phyloP scores from a whole-genome alignment of 2,329 filamentous ascomycete species.

The Cladophialophora exuberans region DNA sequence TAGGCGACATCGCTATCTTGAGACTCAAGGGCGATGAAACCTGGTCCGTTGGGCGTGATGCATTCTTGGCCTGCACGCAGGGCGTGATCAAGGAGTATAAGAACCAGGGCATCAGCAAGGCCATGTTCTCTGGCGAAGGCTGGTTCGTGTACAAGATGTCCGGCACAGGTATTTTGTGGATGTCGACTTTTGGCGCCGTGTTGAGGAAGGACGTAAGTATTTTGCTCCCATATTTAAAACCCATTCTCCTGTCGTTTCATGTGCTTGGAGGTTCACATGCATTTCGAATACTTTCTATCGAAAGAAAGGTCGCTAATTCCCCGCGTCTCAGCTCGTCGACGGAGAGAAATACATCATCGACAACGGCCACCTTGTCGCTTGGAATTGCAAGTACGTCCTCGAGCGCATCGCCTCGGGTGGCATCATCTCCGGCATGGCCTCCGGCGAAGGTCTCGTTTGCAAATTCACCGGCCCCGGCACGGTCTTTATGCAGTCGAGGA shows the following conservation, averaged over 20 bases:
- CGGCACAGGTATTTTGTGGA: conserved; percentile 81
- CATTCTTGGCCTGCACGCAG: conserved; percentile 82
- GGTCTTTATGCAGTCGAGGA: conserved; percentile 90
- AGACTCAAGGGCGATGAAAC: conserved; percentile 69
- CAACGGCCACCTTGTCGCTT: conserved; percentile 91
- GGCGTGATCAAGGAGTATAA: conserved; percentile 89
- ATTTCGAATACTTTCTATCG: no score
- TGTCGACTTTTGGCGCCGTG: conserved; percentile 92
- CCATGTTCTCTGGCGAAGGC: conserved; percentile 91
- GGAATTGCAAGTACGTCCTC: conserved; percentile 93
- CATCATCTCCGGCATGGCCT: conserved; percentile 82
- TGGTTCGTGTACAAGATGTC: conserved; percentile 86
- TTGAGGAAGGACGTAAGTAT: conserved; percentile 84
- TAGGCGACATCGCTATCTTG: conserved; percentile 86
- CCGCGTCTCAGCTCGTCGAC: conserved; percentile 51
- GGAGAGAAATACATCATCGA: conserved; percentile 91
- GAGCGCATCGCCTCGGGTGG: conserved; percentile 89
- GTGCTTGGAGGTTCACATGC: no score
- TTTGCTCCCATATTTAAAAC: not conserved
- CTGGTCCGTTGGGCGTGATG: conserved; percentile 86
- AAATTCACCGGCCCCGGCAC: conserved; percentile 91
- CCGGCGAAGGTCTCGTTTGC: conserved; percentile 88
- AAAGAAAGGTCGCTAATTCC: not conserved
- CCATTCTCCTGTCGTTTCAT: not conserved
- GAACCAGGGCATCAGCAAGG: conserved; percentile 81